A percentile compares a stretch with the other conserved stretches of the same genome.
Evolutionary conservation across 441 rosid species (phyloP).

Genomic region (Corymbia citriodora): DNA sequence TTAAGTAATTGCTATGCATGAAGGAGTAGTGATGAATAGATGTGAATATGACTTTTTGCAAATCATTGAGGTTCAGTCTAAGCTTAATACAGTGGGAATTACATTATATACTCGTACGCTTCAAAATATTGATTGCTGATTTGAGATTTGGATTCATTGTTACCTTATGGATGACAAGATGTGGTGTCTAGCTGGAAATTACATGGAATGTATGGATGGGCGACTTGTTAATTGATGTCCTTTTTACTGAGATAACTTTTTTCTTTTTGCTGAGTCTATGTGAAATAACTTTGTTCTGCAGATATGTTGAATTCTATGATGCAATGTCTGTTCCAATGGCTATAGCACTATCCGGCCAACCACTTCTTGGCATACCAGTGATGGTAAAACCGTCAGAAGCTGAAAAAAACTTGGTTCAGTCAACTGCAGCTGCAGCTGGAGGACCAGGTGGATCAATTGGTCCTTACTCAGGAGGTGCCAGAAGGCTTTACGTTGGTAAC

Average conservation of each 20-base stretch:
- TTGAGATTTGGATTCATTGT: neutral
- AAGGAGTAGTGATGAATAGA: neutral
- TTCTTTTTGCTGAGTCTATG: neutral
- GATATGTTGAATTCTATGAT: slow-evolving; percentile 95
- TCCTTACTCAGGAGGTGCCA: slow-evolving; percentile 86
- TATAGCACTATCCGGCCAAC: slow-evolving; percentile 97
- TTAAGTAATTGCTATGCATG: neutral
- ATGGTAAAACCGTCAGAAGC: slow-evolving; percentile 99
- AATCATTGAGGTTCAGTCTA: neutral
- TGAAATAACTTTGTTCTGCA: neutral
- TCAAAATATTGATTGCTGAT: neutral
- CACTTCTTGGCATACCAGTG: slow-evolving; percentile 89
- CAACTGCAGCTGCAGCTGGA: slow-evolving; percentile 61
- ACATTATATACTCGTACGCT: neutral
- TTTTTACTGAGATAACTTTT: neutral
- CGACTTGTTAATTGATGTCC: neutral
- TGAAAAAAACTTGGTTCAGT: slow-evolving; percentile 96
- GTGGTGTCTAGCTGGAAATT: neutral
- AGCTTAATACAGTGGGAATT: neutral
- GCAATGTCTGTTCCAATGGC: slow-evolving; percentile 99
- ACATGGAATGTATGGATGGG: neutral
- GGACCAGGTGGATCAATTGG: slow-evolving; percentile 57
- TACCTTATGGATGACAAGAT: neutral
- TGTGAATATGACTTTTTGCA: neutral
- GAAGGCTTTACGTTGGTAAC: slow-evolving; percentile 94